phyloP scores from a whole-genome alignment of 345 rosid genomes.

The Gossypium sturtianum region DNA sequence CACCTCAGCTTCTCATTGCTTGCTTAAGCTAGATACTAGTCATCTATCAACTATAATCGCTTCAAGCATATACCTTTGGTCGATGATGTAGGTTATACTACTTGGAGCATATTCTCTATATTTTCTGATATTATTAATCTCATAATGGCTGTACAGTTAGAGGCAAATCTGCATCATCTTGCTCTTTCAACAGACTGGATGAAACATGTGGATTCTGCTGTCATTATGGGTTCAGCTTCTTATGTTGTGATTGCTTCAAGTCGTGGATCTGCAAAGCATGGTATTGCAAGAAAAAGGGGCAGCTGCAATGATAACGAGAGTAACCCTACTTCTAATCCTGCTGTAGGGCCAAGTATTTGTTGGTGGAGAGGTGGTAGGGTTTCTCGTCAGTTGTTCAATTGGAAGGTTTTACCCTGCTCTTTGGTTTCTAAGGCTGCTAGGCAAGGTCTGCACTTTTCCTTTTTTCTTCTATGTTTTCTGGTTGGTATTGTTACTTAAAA shows the following conservation, averaged over 20 bases:
- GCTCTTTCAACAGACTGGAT: constrained; percentile 80
- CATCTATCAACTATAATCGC: not conserved
- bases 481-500: constrained; percentile 8
- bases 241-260: constrained; percentile 54
- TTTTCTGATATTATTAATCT: constrained; percentile 3
- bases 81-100: not conserved
- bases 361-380: constrained; percentile 98
- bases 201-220: constrained; percentile 62
- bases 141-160: constrained; percentile 53
- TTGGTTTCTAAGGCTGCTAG: constrained; percentile 80
- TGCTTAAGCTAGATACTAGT: not conserved
- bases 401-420: constrained; percentile 73
- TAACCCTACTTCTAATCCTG: constrained; percentile 45
- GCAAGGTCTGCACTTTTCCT: constrained; percentile 59
- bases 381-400: constrained; percentile 69
- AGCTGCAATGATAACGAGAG: constrained; percentile 40
- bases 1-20: not conserved
- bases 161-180: constrained; percentile 64
- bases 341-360: constrained; percentile 58
- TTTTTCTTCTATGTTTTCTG: not conserved
- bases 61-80: not conserved
- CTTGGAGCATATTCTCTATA: not conserved
- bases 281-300: constrained; percentile 57
- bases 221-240: constrained; percentile 65
- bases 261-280: constrained; percentile 56